A percentile compares a stretch with the other conserved stretches of the same genome.
phyloP scores from a whole-genome alignment of 164 flowering plant species.

The Magnolia changhungtana region DNA sequence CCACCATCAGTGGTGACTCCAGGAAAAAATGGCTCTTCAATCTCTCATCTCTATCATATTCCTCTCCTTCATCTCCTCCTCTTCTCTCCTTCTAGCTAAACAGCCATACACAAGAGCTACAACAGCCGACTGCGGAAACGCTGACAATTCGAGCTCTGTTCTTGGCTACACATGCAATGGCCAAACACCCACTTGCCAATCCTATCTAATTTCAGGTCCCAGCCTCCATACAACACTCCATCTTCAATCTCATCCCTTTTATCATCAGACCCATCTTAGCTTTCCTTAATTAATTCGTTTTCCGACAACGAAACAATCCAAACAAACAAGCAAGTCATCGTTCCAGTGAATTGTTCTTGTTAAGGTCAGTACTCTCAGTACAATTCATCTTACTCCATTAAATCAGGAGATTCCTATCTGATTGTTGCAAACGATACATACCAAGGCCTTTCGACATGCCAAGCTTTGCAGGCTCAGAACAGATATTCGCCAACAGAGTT shows the following conservation, averaged over 20 bases:
- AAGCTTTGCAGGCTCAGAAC: constrained; percentile 44
- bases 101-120: constrained; percentile 44
- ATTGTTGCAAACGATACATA: constrained; percentile 51
- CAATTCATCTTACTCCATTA: constrained; percentile 40
- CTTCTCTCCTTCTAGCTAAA: constrained; percentile 35
- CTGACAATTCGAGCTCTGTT: constrained; percentile 35
- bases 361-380: constrained; percentile 58
- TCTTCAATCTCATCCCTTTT: constrained; percentile 54
- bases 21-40: constrained; percentile 18
- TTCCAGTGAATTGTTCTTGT: constrained; percentile 79
- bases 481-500: constrained; percentile 7
- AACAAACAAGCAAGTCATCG: constrained; percentile 44
- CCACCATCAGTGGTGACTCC: too few species aligned
- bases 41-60: constrained; percentile 14
- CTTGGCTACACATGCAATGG: constrained; percentile 66
- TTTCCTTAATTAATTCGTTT: constrained; percentile 51
- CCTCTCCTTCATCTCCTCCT: constrained; percentile 17
- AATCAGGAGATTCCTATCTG: constrained; percentile 21
- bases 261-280: constrained; percentile 38
- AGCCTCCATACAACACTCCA: constrained; percentile 44
- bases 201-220: constrained; percentile 58
- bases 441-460: constrained; percentile 75
- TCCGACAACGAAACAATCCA: constrained; percentile 28
- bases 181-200: constrained; percentile 37
- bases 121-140: constrained; percentile 31